Base-by-base conservation (phyloP, 805 yeast species). In the Candida ponderosae region DNA sequence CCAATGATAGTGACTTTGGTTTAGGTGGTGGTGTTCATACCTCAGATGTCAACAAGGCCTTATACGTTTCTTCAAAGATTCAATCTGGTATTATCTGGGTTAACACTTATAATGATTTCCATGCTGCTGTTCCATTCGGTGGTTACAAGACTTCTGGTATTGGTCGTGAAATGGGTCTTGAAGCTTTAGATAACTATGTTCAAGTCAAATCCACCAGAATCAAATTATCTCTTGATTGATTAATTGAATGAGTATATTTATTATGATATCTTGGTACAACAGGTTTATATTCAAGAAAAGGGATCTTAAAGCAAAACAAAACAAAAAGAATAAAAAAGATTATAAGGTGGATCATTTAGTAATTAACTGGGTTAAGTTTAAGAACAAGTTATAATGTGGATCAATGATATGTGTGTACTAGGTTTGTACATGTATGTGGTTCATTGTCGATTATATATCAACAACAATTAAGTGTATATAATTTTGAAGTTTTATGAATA, bases 91-190 rank as follows among this genome's bases (percentile, higher is more conserved):
- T 80, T 35, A 63, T 77, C 48, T 77, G 81, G 81, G 62, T 75
- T 50, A 77, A 77, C 70, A 73, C 79, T 40, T 77, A 77, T 65
- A 77, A 77, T 54, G 82, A 76, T 58, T 76, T 77, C 76, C 76
- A 78, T 59, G 72, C 64, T 39, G 62, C 63, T 59, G 79, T 77
- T 59, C 85, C 85, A 63, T 78, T 78, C 54, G 85, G 85, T 56
- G 85, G 85, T 48, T 77, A 63, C 68, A 73, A 74, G 52, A 72
- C 74, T 61, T 73, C 80, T 43, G 85, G 85, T 66, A 63, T 72
- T 38, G 85, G 85, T 54, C 74, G 83, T 68, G 85, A 78, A 66
- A 74, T 78, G 81, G 85, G 85, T 61, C 62, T 60, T 33, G 80
- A 74, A 51, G 81, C 79, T 27, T 69, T 76, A 53, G 81, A 74